Conservation (phyloP, 768 basidiomycete genomes). For the Suillus brevipes region DNA sequence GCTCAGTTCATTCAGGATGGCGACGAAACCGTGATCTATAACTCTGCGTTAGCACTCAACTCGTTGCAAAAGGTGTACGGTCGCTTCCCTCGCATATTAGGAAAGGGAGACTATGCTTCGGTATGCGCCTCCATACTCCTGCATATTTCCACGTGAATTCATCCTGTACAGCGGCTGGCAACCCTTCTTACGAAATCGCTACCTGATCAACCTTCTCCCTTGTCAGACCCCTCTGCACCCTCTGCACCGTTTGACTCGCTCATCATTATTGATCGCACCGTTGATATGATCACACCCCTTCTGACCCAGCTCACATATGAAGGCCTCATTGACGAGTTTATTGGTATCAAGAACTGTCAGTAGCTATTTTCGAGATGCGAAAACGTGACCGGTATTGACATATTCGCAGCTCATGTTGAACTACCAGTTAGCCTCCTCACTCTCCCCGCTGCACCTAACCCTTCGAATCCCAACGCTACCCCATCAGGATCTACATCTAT, state of each 20-base stretch:
- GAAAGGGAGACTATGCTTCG: slow-evolving; percentile 88
- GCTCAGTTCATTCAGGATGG: slow-evolving; percentile 64
- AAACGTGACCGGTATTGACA: neutral
- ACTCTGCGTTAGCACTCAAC: slow-evolving; percentile 84
- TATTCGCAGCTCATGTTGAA: slow-evolving; percentile 67
- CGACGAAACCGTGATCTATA: slow-evolving; percentile 86
- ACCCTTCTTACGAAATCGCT: slow-evolving; percentile 65
- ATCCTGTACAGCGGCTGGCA: slow-evolving; percentile 63
- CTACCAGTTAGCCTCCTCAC: slow-evolving; percentile 70
- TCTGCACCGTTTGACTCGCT: slow-evolving; percentile 78
- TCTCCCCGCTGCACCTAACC: slow-evolving; percentile 49
- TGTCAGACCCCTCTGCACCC: slow-evolving; percentile 43
- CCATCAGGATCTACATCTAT: slow-evolving; percentile 42
- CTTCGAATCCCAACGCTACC: slow-evolving; percentile 41
- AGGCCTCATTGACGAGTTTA: slow-evolving; percentile 89
- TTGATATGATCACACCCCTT: slow-evolving; percentile 94
- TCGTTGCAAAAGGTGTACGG: slow-evolving; percentile 84
- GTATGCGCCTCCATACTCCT: slow-evolving; percentile 39
- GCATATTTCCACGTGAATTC: slow-evolving; percentile 8
- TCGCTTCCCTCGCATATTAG: slow-evolving; percentile 86
- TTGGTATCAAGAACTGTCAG: slow-evolving; percentile 88
- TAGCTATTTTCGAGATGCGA: slow-evolving; percentile 12
- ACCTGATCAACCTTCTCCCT: slow-evolving; percentile 40
- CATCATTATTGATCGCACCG: slow-evolving; percentile 85
- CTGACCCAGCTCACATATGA: slow-evolving; percentile 96